Percentiles rank a stretch among this genome's conserved stretches.
These are phyloP conservation scores for Pseudogymnoascus sp. DNA, from an alignment of 2,329 filamentous ascomycete genomes.

Conservation along the genomic window DNA sequence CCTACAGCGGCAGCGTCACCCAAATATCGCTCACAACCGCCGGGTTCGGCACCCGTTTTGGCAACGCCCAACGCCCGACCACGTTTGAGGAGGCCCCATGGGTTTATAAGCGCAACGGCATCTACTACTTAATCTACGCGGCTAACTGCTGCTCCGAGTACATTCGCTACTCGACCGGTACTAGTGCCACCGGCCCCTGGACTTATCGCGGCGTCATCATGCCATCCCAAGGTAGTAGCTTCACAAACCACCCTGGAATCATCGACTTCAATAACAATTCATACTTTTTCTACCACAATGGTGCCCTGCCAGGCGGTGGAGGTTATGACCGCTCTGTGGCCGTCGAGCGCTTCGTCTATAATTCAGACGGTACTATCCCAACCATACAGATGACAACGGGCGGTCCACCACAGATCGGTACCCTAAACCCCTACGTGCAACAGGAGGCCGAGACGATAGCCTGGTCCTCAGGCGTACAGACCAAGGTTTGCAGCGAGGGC, in stretches of 20 bases:
- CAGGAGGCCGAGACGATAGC: not conserved
- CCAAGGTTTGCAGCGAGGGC: not conserved
- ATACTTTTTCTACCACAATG: not conserved
- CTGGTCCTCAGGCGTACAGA: not conserved
- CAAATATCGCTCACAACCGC: constrained; percentile 17
- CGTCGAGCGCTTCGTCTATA: not conserved
- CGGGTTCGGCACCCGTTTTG: constrained; percentile 15
- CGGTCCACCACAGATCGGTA: not conserved
- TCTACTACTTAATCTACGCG: constrained; percentile 27
- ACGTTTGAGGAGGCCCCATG: constrained; percentile 27
- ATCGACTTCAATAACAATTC: not conserved
- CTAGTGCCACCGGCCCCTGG: constrained; percentile 26
- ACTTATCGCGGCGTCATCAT: constrained; percentile 26
- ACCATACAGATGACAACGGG: not conserved
- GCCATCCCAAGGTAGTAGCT: constrained; percentile 13
- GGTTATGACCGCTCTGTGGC: not conserved
- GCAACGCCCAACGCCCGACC: constrained; percentile 16
- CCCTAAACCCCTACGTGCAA: not conserved
- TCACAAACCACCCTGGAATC: not conserved
- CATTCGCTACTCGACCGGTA: constrained; percentile 25
- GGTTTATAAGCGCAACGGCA: constrained; percentile 26
- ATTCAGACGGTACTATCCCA: not conserved
- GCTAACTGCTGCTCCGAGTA: constrained; percentile 26
- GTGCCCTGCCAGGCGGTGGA: not conserved
- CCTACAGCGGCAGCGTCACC: constrained; percentile 24